phyloP scores from a whole-genome alignment of 192 early-diverging fungal species.

The Chytriomyces hyalinus region DNA sequence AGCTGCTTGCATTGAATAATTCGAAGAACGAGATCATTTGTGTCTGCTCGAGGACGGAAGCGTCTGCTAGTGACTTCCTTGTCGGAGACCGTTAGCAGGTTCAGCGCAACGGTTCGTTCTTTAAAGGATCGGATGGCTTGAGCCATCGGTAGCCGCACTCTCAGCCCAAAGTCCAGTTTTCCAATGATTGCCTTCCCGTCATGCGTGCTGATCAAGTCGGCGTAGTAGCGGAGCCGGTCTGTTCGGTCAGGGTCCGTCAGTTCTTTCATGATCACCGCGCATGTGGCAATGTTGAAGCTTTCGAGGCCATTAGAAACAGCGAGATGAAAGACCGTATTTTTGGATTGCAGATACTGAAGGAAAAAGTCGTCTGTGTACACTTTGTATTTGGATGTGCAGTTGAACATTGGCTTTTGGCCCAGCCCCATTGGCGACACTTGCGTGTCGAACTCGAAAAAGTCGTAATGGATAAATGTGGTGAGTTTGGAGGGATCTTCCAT shows the following conservation, averaged over 20 bases:
- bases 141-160: constrained; percentile 54
- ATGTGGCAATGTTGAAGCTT: constrained; percentile 46
- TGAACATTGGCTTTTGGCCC: constrained; percentile 46
- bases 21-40: constrained; percentile 48
- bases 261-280: constrained; percentile 56
- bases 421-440: constrained; percentile 50
- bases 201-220: constrained; percentile 51
- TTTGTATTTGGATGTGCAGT: constrained; percentile 49
- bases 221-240: constrained; percentile 54
- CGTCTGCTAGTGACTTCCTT: constrained; percentile 23
- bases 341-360: constrained; percentile 59
- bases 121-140: constrained; percentile 59
- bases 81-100: constrained; percentile 42
- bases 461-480: constrained; percentile 55
- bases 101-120: constrained; percentile 56
- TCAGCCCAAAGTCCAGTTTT: constrained; percentile 55
- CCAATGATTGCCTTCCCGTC: constrained; percentile 58
- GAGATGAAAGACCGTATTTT: constrained; percentile 47
- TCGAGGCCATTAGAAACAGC: constrained; percentile 56
- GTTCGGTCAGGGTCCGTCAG: constrained; percentile 49
- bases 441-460: constrained; percentile 69
- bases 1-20: constrained; percentile 41
- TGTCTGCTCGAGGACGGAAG: constrained; percentile 38
- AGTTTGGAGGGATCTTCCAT: constrained; percentile 29
- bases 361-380: constrained; percentile 66